Evolutionary conservation across 2,329 filamentous ascomycete species (phyloP).

Genomic region (Penicillium janthinellum): DNA sequence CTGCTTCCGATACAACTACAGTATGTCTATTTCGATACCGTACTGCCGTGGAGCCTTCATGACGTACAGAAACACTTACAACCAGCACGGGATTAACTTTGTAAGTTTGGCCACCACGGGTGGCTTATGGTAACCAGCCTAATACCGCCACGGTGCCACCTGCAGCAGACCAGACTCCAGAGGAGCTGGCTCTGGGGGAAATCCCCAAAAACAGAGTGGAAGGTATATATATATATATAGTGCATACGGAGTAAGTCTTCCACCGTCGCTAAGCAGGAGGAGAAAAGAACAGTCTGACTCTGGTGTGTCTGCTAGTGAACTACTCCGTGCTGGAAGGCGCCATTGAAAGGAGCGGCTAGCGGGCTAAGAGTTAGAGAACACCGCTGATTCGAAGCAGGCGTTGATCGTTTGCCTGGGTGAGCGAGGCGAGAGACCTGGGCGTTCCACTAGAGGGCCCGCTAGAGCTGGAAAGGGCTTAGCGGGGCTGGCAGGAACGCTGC

Average conservation of each 20-base stretch:
- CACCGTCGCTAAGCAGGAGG: background rate
- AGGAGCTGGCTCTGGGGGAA: background rate
- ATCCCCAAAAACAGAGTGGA: background rate
- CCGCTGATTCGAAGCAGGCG: conserved; percentile 13
- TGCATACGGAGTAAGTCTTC: no score
- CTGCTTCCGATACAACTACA: background rate
- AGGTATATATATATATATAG: background rate
- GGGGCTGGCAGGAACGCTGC: background rate
- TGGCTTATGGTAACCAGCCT: background rate
- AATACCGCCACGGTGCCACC: background rate
- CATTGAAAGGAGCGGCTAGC: conserved; percentile 4
- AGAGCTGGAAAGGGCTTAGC: conserved; percentile 6
- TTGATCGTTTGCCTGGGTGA: conserved; percentile 17
- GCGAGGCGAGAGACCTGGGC: conserved; percentile 9
- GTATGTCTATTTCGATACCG: background rate
- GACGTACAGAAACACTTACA: background rate
- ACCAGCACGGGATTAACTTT: no score
- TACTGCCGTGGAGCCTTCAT: background rate
- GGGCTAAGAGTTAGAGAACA: background rate
- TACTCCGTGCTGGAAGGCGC: background rate
- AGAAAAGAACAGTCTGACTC: background rate
- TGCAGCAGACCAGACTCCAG: background rate
- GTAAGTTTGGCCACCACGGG: background rate
- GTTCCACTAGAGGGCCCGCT: conserved; percentile 1
- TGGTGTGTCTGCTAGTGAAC: no score